phyloP scores from a whole-genome alignment of 805 yeast genomes.

The Metschnikowia similis region DNA sequence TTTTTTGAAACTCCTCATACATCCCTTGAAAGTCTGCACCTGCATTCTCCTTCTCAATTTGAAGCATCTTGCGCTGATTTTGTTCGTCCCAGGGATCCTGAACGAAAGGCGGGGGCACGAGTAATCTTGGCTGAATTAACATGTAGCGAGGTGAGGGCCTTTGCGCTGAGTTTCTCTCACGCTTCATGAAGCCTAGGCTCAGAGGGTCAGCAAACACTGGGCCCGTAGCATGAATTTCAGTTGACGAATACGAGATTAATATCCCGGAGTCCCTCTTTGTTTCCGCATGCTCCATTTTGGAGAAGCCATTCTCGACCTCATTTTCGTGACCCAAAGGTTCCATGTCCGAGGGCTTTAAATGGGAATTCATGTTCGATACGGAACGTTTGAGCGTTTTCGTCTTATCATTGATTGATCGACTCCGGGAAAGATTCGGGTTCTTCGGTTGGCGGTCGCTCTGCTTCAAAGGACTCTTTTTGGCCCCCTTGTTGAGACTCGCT shows the following conservation, averaged over 20 bases:
- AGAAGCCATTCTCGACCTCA: too few relatives aligned
- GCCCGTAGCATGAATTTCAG: constrained; percentile 22
- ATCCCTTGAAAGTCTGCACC: constrained; percentile 63
- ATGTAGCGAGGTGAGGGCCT: constrained; percentile 36
- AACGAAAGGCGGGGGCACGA: constrained; percentile 28
- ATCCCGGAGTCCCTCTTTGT: background rate
- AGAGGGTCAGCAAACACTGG: constrained; percentile 28
- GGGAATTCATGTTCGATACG: background rate
- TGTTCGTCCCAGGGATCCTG: constrained; percentile 63
- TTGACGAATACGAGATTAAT: background rate
- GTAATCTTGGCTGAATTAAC: constrained; percentile 31
- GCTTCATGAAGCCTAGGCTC: constrained; percentile 25
- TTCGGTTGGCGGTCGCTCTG: background rate
- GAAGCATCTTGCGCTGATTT: constrained; percentile 63
- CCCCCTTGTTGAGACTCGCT: background rate
- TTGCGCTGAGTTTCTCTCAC: constrained; percentile 6
- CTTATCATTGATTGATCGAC: background rate
- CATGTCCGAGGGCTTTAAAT: background rate
- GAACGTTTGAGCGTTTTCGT: background rate
- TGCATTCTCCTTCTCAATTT: constrained; percentile 41
- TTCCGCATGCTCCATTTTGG: background rate
- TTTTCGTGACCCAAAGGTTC: background rate
- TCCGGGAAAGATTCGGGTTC: background rate
- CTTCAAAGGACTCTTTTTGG: background rate
- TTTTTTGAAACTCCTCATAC: constrained; percentile 67